Conservation (phyloP, 768 basidiomycete species). For the Kockovaella imperatae region DNA sequence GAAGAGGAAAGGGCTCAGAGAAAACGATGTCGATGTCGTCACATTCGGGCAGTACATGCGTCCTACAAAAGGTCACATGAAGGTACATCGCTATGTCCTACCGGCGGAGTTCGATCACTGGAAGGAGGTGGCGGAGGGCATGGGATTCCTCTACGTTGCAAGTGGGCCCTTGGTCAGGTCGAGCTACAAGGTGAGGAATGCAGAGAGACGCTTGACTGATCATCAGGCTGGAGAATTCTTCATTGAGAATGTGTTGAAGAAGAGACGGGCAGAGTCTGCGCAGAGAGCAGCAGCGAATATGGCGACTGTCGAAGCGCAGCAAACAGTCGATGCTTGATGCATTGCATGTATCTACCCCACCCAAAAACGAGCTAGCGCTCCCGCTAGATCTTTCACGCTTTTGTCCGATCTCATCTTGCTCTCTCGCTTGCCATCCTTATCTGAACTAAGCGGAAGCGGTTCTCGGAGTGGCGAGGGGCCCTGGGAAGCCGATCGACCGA, state of each 20-base stretch:
- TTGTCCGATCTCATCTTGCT: constrained; percentile 28
- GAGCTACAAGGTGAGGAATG: constrained; percentile 76
- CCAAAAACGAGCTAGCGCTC: constrained; percentile 35
- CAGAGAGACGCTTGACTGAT: neutral
- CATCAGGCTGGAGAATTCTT: constrained; percentile 87
- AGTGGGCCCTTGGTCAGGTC: constrained; percentile 92
- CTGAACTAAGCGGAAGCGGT: no score
- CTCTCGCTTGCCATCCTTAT: no score
- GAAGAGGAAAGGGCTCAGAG: constrained; percentile 63
- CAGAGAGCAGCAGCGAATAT: constrained; percentile 25
- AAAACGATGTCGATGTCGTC: constrained; percentile 85
- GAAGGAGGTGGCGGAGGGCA: constrained; percentile 79
- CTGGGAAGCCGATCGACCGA: no score
- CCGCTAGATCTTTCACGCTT: constrained; percentile 30
- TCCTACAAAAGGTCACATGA: constrained; percentile 98
- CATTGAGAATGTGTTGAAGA: constrained; percentile 69
- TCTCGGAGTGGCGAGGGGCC: no score
- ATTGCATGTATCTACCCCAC: constrained; percentile 11
- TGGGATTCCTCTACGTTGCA: constrained; percentile 96
- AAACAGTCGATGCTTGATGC: neutral
- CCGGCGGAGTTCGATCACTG: constrained; percentile 88
- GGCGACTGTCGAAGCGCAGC: constrained; percentile 3
- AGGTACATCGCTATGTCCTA: constrained; percentile 91
- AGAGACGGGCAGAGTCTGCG: constrained; percentile 30
- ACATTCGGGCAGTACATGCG: constrained; percentile 99